A percentile compares a stretch with the other conserved stretches of the same genome.
Evolutionary conservation across 371 early-diverging fungal species (phyloP).

Genomic region (Mortierella sp.): DNA sequence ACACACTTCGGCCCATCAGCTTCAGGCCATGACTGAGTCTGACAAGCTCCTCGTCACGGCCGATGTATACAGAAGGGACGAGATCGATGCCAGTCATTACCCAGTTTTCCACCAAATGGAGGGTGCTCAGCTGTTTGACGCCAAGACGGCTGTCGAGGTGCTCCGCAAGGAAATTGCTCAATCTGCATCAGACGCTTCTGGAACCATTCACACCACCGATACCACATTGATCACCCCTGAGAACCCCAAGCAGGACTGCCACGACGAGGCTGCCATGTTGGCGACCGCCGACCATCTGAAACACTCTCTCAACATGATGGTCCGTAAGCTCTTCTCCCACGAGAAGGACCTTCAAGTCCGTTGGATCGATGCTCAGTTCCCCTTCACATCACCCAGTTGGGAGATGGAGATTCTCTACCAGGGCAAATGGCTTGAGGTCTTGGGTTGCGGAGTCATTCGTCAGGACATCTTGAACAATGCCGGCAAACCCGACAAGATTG

Average conservation of each 20-base stretch:
- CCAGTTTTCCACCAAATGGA: slow-evolving; percentile 99
- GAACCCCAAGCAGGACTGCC: slow-evolving; percentile 73
- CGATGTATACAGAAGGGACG: slow-evolving; percentile 98
- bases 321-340: slow-evolving; percentile 78
- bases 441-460: slow-evolving; percentile 94
- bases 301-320: slow-evolving; percentile 84
- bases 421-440: slow-evolving; percentile 96
- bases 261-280: slow-evolving; percentile 66
- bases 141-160: slow-evolving; percentile 45
- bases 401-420: slow-evolving; percentile 96
- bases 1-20: slow-evolving; percentile 97
- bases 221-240: slow-evolving; percentile 70
- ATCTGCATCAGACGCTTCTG: slow-evolving; percentile 6
- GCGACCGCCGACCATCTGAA: slow-evolving; percentile 81
- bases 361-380: slow-evolving; percentile 97
- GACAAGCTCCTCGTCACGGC: slow-evolving; percentile 88
- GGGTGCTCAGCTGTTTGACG: slow-evolving; percentile 79
- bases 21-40: slow-evolving; percentile 71
- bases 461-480: slow-evolving; percentile 87
- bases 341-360: slow-evolving; percentile 85
- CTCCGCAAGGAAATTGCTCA: slow-evolving; percentile 33
- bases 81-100: slow-evolving; percentile 96
- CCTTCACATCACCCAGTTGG: slow-evolving; percentile 97
- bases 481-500: slow-evolving; percentile 82
- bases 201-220: slow-evolving; percentile 64